Evolutionary conservation across 2,329 filamentous ascomycete species (phyloP).

Genomic region (Xylariaceae sp.): DNA sequence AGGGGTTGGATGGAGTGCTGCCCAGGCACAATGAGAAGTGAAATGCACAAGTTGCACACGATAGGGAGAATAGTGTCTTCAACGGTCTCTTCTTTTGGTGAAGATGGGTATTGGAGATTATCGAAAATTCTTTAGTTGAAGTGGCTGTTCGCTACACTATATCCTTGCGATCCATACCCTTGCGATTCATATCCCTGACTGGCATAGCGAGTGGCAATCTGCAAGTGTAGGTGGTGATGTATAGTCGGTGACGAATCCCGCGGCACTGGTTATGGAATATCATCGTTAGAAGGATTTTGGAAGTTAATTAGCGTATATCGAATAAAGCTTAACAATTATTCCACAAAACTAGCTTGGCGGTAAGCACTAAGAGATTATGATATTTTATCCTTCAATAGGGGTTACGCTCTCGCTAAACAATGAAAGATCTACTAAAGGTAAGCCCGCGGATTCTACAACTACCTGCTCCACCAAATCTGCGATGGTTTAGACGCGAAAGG

Average conservation of each 20-base stretch:
- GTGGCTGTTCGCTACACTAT: not conserved
- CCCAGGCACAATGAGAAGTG: not conserved
- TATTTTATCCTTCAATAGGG: too few species aligned
- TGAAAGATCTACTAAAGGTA: too few species aligned
- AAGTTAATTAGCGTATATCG: too few species aligned
- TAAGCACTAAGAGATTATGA: too few species aligned
- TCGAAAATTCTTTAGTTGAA: not conserved
- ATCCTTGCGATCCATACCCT: not conserved
- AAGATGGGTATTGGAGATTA: not conserved
- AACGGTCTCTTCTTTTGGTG: not conserved
- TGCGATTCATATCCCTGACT: not conserved
- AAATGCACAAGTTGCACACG: not conserved
- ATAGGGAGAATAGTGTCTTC: not conserved
- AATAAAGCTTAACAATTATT: too few species aligned
- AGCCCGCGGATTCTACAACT: too few species aligned
- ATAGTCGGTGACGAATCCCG: constrained; percentile 2
- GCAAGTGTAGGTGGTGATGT: not conserved
- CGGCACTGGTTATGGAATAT: not conserved
- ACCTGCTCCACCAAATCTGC: too few species aligned
- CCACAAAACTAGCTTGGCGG: too few species aligned
- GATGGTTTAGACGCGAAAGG: too few species aligned
- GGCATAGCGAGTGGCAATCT: not conserved
- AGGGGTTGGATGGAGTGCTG: too few species aligned
- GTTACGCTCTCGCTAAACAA: too few species aligned
- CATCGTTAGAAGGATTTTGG: constrained; percentile 6